Conservation (phyloP, 495 filamentous ascomycete genomes). For the Penicillium goetzii region DNA sequence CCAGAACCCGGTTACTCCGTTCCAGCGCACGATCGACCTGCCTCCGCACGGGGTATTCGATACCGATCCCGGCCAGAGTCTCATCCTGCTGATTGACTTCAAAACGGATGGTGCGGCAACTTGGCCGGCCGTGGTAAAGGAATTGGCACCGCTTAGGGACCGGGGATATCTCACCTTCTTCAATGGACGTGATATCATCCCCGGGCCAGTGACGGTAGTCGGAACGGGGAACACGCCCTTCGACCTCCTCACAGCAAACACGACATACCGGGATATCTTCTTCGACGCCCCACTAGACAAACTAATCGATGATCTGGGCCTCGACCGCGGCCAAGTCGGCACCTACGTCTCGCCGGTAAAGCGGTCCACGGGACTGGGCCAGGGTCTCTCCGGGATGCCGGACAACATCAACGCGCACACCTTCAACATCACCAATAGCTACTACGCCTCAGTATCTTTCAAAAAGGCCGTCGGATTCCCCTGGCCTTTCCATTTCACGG, state of each 20-base stretch:
- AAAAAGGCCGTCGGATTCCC: conserved; percentile 42
- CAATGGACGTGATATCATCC: conserved; percentile 49
- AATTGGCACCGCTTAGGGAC: conserved; percentile 67
- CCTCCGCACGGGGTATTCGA: conserved; percentile 48
- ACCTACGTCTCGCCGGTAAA: neutral
- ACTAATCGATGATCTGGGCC: conserved; percentile 31
- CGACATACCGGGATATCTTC: conserved; percentile 60
- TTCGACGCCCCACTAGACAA: conserved; percentile 62
- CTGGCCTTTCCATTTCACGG: conserved; percentile 45
- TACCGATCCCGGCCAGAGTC: conserved; percentile 58
- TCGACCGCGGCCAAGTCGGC: neutral
- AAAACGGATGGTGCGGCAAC: conserved; percentile 59
- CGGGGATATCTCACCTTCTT: conserved; percentile 65
- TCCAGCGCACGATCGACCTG: conserved; percentile 29
- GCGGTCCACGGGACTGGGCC: conserved; percentile 26
- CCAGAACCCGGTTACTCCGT: conserved; percentile 49
- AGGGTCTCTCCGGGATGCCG: conserved; percentile 45
- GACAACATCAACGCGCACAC: conserved; percentile 41
- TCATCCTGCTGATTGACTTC: conserved; percentile 74
- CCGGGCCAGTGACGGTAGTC: conserved; percentile 72
- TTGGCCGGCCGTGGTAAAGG: conserved; percentile 57
- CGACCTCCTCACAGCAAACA: conserved; percentile 54
- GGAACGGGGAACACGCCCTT: conserved; percentile 82
- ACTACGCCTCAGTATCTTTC: conserved; percentile 52
- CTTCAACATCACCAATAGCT: conserved; percentile 52